Evolutionary conservation across 1,139 yeast species (phyloP), one percentile per base, ranked within the genome.

Genomic region (Sugiyamaella castrensis): DNA sequence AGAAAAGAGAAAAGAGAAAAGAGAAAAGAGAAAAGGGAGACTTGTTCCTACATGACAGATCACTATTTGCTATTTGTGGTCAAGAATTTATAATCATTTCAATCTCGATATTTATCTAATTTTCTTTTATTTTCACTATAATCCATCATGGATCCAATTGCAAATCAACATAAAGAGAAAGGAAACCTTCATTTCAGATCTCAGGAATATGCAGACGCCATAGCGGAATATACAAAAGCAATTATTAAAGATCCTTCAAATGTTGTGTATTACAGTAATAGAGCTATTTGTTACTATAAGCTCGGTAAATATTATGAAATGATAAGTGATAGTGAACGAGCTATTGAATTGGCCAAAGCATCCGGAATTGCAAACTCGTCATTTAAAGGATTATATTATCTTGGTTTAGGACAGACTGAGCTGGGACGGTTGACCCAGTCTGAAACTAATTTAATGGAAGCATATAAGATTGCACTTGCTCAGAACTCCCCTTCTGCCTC

Each of bases 131-230:
- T n/a, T n/a, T n/a, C n/a, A n/a, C n/a, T n/a, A n/a, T n/a, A 32
- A 32, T 11, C 15, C n/a, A 38, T 31, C 12, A 43, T 43, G 46
- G 41, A 43, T 30, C 28, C 41, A n/a, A 36, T 29, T 8, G 55
- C 55, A 4, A 43, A 52, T 30, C 40, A 38, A 16, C 52, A 52
- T 32, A 52, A 52, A 40, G 50, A 50, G 47, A 57, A 57, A 41
- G 68, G 68, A 24, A 64, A 64, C 47, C 50, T 43, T 31, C 54
- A 59, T 58, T 50, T 75, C 73, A 42, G 68, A 54, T 60, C 73
- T 70, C 55, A 73, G 48, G 66, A 68, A 57, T 62, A 67, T 58
- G 56, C 56, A 47, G 56, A 67, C 54, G 65, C 68, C 37, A 52
- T 73, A 54, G 59, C 63, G 56, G 63, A 58, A 48, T 61, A 61